A percentile compares a stretch with the other conserved stretches of the same genome.
Evolutionary conservation across 768 basidiomycete genomes (phyloP).

Genomic region (Russula earlei): DNA sequence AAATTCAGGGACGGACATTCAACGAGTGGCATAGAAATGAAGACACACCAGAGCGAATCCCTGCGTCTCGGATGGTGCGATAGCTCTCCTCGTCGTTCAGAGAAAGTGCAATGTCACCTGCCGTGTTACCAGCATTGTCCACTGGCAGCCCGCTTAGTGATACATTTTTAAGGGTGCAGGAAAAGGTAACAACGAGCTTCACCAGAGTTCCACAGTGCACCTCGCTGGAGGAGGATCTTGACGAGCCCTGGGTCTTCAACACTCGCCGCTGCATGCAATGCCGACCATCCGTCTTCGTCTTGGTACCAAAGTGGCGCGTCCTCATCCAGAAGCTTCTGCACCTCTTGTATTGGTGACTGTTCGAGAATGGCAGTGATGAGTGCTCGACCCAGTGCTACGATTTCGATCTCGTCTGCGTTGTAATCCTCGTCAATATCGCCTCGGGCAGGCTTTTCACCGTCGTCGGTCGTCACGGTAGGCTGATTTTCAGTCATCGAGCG

Average conservation of each 20-base stretch:
- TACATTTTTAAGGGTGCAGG: background rate
- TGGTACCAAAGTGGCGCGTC: conserved; percentile 90
- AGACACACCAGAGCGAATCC: conserved; percentile 72
- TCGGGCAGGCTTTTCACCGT: background rate
- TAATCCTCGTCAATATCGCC: background rate
- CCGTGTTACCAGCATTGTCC: conserved; percentile 71
- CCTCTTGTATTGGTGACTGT: conserved; percentile 33
- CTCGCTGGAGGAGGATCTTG: conserved; percentile 59
- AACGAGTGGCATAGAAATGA: background rate
- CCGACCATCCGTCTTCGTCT: conserved; percentile 67
- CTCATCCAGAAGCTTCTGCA: conserved; percentile 44
- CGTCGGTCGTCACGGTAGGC: background rate
- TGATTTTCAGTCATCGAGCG: background rate
- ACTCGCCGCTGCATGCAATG: conserved; percentile 82
- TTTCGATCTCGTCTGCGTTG: conserved; percentile 23
- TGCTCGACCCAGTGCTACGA: conserved; percentile 40
- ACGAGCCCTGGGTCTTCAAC: conserved; percentile 56
- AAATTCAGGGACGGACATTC: background rate
- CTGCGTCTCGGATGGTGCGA: conserved; percentile 77
- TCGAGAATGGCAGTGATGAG: conserved; percentile 53
- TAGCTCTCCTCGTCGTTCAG: conserved; percentile 73
- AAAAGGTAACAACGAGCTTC: conserved; percentile 24
- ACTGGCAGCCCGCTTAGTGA: conserved; percentile 34
- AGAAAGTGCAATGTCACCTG: conserved; percentile 85
- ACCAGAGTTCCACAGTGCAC: conserved; percentile 91